Evolutionary conservation across 208 protist species (phyloP), one percentile per base, ranked within the genome.

Genomic region (Wallacemonas sp.): DNA sequence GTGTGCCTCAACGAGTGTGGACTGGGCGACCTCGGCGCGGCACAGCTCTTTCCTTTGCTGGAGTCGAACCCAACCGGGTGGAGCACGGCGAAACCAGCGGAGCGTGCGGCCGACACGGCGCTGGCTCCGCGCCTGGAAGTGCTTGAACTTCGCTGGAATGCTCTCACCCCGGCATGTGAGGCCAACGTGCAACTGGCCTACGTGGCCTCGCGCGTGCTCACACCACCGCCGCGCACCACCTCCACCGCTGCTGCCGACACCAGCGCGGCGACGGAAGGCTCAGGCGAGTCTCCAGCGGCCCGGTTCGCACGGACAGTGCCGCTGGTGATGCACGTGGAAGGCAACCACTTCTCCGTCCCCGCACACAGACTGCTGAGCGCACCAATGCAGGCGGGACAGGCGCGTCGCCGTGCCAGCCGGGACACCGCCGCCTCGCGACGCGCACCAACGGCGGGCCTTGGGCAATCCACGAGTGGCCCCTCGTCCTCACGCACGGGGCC

Each of bases 91-190:
- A n/a, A n/a, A n/a, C n/a, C n/a, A n/a, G n/a, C n/a, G n/a, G n/a
- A n/a, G n/a, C n/a, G n/a, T n/a, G 41, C 5, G 15, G 41, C 24
- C 17, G 5, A 5, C 10, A 46, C 41, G 1, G 9, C 15, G 6
- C 15, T 54, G 46, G 9, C 29, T 5, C 62, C 41, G 38, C 60
- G 44, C 30, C 30, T 78, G 21, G 55, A 76, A 17, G 22, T 48
- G 19, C 61, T 82, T 13, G 33, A 44, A 22, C 55, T 82, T 6
- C 71, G 71, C 8, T 82, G 71, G 71, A 82, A 82, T 38, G 58
- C 63, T 6, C 33, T 82, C n/a, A 78, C 76, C 3, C 8, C 21
- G 15, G 3, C 33, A 63, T 46, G 65, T 10, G 63, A 68, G 44
- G 17, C 42, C 10, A 21, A 32, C 12, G 21, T 65, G 44, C 60